Evolutionary conservation across 2,329 filamentous ascomycete genomes (phyloP).

Genomic region (Fusarium sp.): DNA sequence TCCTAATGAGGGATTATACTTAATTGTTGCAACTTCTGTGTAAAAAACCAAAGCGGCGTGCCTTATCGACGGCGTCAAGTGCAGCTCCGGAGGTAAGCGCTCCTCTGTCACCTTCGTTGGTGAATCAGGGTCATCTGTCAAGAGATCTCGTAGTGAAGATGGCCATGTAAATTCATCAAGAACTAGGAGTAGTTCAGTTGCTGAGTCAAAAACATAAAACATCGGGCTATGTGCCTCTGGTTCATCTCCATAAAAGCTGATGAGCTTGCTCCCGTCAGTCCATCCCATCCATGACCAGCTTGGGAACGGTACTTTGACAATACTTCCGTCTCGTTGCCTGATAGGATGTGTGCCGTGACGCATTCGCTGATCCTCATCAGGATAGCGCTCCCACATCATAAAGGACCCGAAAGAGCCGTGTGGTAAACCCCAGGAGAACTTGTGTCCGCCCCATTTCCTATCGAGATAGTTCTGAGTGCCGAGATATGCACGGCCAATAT

Average conservation of each 20-base stretch:
- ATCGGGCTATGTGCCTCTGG: background rate
- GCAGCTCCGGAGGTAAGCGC: background rate
- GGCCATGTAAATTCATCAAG: background rate
- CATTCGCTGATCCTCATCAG: rapidly evolving
- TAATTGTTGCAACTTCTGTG: background rate
- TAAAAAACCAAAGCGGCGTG: background rate
- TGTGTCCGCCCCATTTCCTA: background rate
- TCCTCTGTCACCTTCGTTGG: background rate
- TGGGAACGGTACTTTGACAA: background rate
- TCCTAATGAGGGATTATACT: background rate
- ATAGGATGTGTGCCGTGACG: background rate
- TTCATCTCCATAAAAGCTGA: background rate
- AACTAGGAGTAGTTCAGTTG: background rate
- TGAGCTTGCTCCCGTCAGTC: background rate
- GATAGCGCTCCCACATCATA: background rate
- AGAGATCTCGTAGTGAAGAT: background rate
- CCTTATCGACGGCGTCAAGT: background rate
- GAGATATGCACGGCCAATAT: background rate
- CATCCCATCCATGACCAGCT: constrained; percentile 1
- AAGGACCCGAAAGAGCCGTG: background rate
- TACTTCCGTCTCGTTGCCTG: background rate
- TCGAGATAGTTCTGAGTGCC: background rate
- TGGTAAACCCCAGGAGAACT: background rate
- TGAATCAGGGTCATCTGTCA: background rate
- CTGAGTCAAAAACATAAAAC: background rate